Percentiles rank a stretch among this genome's conserved stretches.
These are phyloP conservation scores for Aspergillus luchuensis DNA, from an alignment of 2,329 filamentous ascomycete genomes.

Conservation along the genomic window DNA sequence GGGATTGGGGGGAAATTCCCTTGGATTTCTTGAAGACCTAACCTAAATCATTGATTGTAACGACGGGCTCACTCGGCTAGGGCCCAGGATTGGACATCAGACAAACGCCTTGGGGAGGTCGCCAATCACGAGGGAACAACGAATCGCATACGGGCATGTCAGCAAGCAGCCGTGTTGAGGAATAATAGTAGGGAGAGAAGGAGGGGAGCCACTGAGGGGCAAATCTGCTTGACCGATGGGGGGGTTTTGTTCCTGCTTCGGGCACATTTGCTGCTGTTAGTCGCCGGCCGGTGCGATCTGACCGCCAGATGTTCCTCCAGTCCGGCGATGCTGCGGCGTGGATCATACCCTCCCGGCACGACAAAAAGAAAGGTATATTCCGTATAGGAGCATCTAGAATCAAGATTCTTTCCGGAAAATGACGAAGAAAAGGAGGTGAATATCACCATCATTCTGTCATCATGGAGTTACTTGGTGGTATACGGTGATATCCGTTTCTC, in stretches of 20 bases:
- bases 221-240: constrained; percentile 15
- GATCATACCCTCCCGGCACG: neutral
- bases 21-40: neutral
- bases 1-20: neutral
- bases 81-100: constrained; percentile 7
- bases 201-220: constrained; percentile 17
- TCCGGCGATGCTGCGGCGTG: constrained; percentile 15
- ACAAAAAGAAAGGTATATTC: neutral
- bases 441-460: too few relatives aligned
- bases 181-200: too few relatives aligned
- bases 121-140: constrained; percentile 22
- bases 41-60: neutral
- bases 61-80: neutral
- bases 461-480: neutral
- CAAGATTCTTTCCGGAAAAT: neutral
- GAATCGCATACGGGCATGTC: constrained; percentile 12
- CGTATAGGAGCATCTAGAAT: constrained; percentile 1
- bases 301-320: constrained; percentile 25
- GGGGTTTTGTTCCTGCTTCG: constrained; percentile 25
- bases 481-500: too few relatives aligned
- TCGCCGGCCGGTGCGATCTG: constrained; percentile 25
- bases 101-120: constrained; percentile 1
- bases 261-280: constrained; percentile 33
- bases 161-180: constrained; percentile 10
- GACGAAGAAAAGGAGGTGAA: constrained; percentile 4